A percentile compares a stretch with the other conserved stretches of the same genome.
Conservation (phyloP, 306 rosid genomes). For the Rosa chinensis region DNA sequence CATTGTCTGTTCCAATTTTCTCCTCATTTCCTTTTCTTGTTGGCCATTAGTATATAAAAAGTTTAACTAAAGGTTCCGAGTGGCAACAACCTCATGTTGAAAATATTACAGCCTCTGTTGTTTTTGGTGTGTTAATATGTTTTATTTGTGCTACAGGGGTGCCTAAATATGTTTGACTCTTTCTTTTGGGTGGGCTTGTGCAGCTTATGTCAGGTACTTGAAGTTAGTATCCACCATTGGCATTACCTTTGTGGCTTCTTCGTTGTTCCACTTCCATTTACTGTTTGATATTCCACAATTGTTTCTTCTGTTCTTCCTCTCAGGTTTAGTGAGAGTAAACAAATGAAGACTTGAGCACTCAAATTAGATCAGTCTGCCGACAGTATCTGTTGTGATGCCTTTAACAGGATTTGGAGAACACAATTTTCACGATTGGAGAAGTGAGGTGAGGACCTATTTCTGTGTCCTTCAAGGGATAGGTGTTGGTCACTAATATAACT, state of each 20-base stretch:
- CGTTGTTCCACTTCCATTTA: not conserved
- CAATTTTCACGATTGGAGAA: conserved; percentile 86
- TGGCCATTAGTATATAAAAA: not conserved
- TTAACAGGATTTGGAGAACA: conserved; percentile 96
- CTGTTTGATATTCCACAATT: conserved; percentile 5
- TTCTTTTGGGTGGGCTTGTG: conserved; percentile 82
- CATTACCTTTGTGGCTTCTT: not conserved
- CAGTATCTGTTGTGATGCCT: conserved; percentile 82
- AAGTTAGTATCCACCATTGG: conserved; percentile 13
- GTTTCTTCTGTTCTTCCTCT: conserved; percentile 16
- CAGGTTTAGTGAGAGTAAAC: conserved; percentile 75
- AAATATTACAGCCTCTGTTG: not conserved
- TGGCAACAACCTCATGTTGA: not conserved
- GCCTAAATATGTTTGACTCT: conserved; percentile 61
- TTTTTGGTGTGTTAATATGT: not conserved
- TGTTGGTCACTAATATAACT: not conserved
- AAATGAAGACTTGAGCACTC: conserved; percentile 84
- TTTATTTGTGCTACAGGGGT: conserved; percentile 54
- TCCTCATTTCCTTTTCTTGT: not conserved
- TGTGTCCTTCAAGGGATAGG: too few relatives aligned
- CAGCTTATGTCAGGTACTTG: conserved; percentile 78
- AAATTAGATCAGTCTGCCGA: conserved; percentile 70
- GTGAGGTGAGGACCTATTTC: conserved; percentile 60
- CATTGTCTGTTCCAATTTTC: not conserved
- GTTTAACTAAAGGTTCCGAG: not conserved